phyloP scores from a whole-genome alignment of 768 basidiomycete species.

The Naganishia vaughanmartiniae region DNA sequence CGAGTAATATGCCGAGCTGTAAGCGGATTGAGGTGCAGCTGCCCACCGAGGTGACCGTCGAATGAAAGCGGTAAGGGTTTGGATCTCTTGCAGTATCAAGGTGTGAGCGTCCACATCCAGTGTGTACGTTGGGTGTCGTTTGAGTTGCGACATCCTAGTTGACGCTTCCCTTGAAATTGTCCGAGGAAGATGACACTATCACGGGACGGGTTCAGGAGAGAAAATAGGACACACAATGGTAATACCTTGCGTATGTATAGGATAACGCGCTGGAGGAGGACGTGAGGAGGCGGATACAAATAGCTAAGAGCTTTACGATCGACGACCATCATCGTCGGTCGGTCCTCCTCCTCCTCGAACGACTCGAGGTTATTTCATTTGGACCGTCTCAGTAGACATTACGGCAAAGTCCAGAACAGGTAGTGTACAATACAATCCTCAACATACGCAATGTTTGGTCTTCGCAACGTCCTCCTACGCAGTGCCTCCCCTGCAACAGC shows the following conservation, averaged over 20 bases:
- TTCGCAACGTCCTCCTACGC: not conserved
- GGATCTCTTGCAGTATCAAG: conserved; percentile 80
- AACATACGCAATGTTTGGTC: not conserved
- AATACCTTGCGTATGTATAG: not conserved
- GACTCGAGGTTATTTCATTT: too few species aligned
- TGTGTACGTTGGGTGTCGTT: conserved; percentile 28
- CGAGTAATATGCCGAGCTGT: conserved; percentile 36
- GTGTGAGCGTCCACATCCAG: conserved; percentile 43
- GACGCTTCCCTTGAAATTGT: not conserved
- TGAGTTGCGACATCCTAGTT: conserved; percentile 6
- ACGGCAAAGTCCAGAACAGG: not conserved
- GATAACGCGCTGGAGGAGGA: not conserved
- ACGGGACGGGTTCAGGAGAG: not conserved
- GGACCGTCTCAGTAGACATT: not conserved
- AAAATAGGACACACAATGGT: not conserved
- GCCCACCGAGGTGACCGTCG: conserved; percentile 98
- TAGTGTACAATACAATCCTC: not conserved
- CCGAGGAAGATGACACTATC: not conserved
- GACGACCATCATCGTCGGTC: not conserved
- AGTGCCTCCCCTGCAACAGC: not conserved
- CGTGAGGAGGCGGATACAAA: not conserved
- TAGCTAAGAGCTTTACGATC: not conserved
- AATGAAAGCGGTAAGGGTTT: conserved; percentile 88
- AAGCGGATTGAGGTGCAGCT: conserved; percentile 54
- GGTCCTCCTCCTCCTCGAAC: not conserved